Percentiles rank a stretch among this genome's conserved stretches.
Evolutionary conservation across 306 rosid genomes (phyloP).

Genomic region (Gastrolobium bilobum): DNA sequence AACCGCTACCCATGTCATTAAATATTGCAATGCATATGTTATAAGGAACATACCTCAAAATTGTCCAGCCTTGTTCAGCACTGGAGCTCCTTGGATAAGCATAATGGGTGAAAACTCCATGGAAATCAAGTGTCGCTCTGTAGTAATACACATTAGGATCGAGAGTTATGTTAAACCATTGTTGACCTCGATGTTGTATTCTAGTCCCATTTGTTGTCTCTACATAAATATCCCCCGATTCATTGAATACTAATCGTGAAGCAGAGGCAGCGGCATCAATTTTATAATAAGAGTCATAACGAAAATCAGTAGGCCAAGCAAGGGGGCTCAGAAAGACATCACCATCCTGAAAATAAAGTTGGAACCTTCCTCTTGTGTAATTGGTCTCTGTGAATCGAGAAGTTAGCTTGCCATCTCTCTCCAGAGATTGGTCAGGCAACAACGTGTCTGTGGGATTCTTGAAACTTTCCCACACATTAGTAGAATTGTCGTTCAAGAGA

Average conservation of each 20-base stretch:
- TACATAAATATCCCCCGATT: conserved; percentile 53
- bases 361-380: conserved; percentile 66
- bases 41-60: conserved; percentile 38
- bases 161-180: neutral
- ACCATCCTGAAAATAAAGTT: conserved; percentile 43
- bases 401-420: neutral
- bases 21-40: conserved; percentile 37
- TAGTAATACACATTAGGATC: conserved; percentile 49
- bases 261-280: conserved; percentile 10
- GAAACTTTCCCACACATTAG: conserved; percentile 66
- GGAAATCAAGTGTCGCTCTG: conserved; percentile 66
- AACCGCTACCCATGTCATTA: conserved; percentile 42
- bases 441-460: conserved; percentile 67
- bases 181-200: neutral
- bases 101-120: conserved; percentile 71
- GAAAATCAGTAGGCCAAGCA: conserved; percentile 48
- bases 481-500: conserved; percentile 27
- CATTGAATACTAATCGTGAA: conserved; percentile 47
- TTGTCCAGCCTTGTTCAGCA: conserved; percentile 42
- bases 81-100: conserved; percentile 52
- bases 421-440: conserved; percentile 60
- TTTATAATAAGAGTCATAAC: conserved; percentile 25
- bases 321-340: conserved; percentile 45
- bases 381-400: conserved; percentile 51
- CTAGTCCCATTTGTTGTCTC: conserved; percentile 25